These are phyloP conservation scores for Diaporthe vexans DNA, from an alignment of 2,329 filamentous ascomycete genomes.

Conservation along the genomic window DNA sequence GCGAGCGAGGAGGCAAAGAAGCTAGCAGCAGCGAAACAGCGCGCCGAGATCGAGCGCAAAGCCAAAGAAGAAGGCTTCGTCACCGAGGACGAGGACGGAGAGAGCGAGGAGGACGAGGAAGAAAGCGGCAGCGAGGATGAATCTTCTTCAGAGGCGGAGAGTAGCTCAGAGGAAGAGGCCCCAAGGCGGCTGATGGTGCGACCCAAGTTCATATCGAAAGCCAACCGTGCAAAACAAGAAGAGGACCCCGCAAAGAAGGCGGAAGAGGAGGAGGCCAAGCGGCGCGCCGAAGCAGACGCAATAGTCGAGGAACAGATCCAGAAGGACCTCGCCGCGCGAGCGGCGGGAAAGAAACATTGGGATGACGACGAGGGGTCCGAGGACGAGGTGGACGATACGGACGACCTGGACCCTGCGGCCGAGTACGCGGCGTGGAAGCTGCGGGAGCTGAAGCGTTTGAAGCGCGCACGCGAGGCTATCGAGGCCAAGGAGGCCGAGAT, in stretches of 20 bases:
- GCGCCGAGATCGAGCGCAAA: conserved; percentile 60
- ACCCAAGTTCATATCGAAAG: conserved; percentile 75
- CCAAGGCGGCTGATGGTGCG: conserved; percentile 71
- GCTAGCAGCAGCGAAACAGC: conserved; percentile 59
- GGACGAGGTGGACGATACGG: conserved; percentile 86
- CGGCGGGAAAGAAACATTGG: conserved; percentile 86
- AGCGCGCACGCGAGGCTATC: conserved; percentile 87
- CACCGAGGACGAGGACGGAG: conserved; percentile 66
- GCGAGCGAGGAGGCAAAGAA: conserved; percentile 62
- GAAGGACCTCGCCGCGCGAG: conserved; percentile 81
- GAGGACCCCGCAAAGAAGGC: conserved; percentile 51
- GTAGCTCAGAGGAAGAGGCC: conserved; percentile 69
- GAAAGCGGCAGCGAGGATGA: conserved; percentile 50
- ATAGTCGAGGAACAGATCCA: conserved; percentile 91
- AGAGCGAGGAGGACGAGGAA: conserved; percentile 57
- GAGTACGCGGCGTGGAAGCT: conserved; percentile 95
- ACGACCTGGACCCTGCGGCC: conserved; percentile 87
- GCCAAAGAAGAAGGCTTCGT: conserved; percentile 75
- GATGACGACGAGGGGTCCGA: conserved; percentile 77
- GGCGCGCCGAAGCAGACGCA: conserved; percentile 80
- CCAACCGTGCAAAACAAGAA: conserved; percentile 58
- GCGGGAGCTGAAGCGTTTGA: conserved; percentile 89
- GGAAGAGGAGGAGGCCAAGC: conserved; percentile 68
- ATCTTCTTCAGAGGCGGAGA: conserved; percentile 58
- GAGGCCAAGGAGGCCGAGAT: conserved; percentile 86